Base-by-base conservation (phyloP, 2,329 filamentous ascomycete genomes). In the Penicillium sp. region DNA sequence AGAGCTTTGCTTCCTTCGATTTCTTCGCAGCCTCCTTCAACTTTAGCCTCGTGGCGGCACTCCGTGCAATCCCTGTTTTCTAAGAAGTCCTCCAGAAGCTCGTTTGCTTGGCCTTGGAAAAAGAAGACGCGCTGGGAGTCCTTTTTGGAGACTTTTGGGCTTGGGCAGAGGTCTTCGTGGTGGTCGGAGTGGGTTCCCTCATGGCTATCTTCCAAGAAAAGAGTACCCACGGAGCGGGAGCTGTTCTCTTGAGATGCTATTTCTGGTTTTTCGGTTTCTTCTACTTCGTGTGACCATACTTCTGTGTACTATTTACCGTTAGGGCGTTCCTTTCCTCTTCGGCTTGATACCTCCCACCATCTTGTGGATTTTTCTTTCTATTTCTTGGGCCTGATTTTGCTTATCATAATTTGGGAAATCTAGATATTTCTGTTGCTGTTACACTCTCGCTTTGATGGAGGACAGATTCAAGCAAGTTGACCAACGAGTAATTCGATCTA, bases 31-130 rank as follows among this genome's bases (percentile, higher is more conserved):
- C 43, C n/a, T 40, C 43, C 34, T 49, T 52, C 18, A 21, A 44
- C 39, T 7, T 59, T 67, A n/a, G 43, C 32, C 2, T 55, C 52
- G 1, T 70, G 63, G 67, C 61, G 45, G 24, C 53, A 52, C n/a
- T 53, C 57, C 1, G 46, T 43, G 1, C 39, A 45, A 38, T 47
- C 56, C 6, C 43, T 56, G 9, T 64, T 65, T 39, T 49, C 62
- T 4, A 46, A 53, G 2, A 54, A 38, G 2, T 22, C 52, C 18
- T 54, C 65, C 3, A 52, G 22, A 24, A 34, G 16, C 18, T 52
- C 5, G 1, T 5, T 29, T 14, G 24, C 18, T 27, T 66, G 64
- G 60, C 57, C 58, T 21, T 64, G 58, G 59, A 47, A 40, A 14
- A 32, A 45, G 6, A 54, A 43, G 6, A 55, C 59, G 16, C 58